A percentile compares a stretch with the other conserved stretches of the same genome.
phyloP scores from a whole-genome alignment of 2,329 filamentous ascomycete species.

The Aaosphaeria arxii region DNA sequence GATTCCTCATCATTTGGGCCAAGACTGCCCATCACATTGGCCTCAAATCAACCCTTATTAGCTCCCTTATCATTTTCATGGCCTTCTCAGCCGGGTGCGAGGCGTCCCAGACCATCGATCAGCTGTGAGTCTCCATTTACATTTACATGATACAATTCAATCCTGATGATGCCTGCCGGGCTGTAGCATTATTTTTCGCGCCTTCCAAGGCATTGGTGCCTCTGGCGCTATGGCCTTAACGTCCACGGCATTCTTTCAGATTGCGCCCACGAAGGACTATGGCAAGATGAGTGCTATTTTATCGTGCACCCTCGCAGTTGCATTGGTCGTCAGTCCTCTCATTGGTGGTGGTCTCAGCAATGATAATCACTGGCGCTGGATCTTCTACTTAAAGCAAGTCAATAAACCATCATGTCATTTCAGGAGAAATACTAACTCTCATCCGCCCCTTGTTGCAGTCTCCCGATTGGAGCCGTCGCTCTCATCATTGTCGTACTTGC shows the following conservation, averaged over 20 bases:
- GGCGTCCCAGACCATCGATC: slow-evolving; percentile 24
- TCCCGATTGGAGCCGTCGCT: neutral
- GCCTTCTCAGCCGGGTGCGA: slow-evolving; percentile 29
- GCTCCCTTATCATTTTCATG: slow-evolving; percentile 21
- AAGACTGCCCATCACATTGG: slow-evolving; percentile 13
- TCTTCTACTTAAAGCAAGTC: slow-evolving; percentile 56
- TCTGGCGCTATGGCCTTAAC: slow-evolving; percentile 22
- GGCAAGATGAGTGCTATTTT: neutral
- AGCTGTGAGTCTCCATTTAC: slow-evolving; percentile 12
- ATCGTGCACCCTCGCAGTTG: neutral
- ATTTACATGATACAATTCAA: neutral
- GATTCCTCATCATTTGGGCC: no score
- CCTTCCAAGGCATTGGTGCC: slow-evolving; percentile 30
- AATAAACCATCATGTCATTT: neutral
- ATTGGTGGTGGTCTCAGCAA: slow-evolving; percentile 50
- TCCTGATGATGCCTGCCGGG: neutral
- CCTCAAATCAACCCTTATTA: slow-evolving; percentile 19
- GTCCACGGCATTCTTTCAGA: slow-evolving; percentile 25
- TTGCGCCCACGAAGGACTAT: slow-evolving; percentile 11
- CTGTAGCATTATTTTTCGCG: slow-evolving; percentile 24
- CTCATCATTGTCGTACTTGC: neutral
- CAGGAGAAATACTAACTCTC: neutral
- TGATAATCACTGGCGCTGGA: slow-evolving; percentile 55
- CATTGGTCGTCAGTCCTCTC: slow-evolving; percentile 35
- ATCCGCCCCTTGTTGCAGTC: neutral